phyloP scores from a whole-genome alignment of 2,329 filamentous ascomycete genomes.

The Lachnellula hyalina region DNA sequence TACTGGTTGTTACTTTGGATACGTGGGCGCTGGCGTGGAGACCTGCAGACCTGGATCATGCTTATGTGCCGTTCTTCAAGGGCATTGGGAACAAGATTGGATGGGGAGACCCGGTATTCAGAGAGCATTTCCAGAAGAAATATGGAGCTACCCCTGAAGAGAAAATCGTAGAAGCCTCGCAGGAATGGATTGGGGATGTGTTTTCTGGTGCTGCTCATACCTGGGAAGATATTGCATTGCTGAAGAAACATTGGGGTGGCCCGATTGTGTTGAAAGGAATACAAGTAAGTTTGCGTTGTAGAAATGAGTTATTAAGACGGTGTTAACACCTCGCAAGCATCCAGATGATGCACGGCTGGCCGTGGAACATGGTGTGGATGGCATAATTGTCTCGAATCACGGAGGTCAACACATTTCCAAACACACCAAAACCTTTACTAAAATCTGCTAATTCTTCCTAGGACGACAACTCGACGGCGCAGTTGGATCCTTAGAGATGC shows the following conservation, averaged over 20 bases:
- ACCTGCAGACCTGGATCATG: slow-evolving; percentile 60
- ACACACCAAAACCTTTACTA: background rate
- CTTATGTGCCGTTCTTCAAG: slow-evolving; percentile 54
- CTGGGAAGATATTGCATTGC: slow-evolving; percentile 57
- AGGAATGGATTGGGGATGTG: slow-evolving; percentile 47
- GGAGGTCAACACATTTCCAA: slow-evolving; percentile 41
- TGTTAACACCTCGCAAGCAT: slow-evolving; percentile 20
- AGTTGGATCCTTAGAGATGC: slow-evolving; percentile 48
- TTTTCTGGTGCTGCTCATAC: slow-evolving; percentile 49
- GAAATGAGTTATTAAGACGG: background rate
- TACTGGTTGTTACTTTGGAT: slow-evolving; percentile 68
- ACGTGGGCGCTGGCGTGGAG: slow-evolving; percentile 66
- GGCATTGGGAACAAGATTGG: slow-evolving; percentile 56
- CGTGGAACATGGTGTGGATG: slow-evolving; percentile 40
- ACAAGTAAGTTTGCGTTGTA: slow-evolving; percentile 22
- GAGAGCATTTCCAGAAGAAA: slow-evolving; percentile 49
- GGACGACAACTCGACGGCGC: slow-evolving; percentile 53
- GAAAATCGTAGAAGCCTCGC: slow-evolving; percentile 46
- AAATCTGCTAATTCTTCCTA: background rate
- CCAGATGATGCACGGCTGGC: slow-evolving; percentile 45
- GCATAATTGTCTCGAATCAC: slow-evolving; percentile 54
- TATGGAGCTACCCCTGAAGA: slow-evolving; percentile 38
- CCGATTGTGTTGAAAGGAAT: slow-evolving; percentile 61
- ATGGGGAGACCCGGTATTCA: slow-evolving; percentile 63
- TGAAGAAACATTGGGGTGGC: slow-evolving; percentile 57